Evolutionary conservation across 2,329 filamentous ascomycete species (phyloP).

Genomic region (Colletotrichum ledebouriae): DNA sequence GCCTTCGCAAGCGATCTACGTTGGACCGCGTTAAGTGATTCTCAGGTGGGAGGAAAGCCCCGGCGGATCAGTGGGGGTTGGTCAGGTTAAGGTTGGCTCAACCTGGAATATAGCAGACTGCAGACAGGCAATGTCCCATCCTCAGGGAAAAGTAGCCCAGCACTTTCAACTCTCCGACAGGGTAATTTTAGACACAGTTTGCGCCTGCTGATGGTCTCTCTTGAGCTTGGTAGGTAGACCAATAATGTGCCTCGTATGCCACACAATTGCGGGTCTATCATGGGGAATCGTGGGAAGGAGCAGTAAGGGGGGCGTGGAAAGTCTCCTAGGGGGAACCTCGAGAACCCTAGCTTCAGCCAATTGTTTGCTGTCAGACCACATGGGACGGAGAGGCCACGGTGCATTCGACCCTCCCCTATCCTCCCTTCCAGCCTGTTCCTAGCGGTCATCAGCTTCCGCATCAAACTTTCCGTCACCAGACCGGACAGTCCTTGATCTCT

Average conservation of each 20-base stretch:
- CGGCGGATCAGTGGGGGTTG: slow-evolving; percentile 26
- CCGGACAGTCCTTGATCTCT: slow-evolving; percentile 19
- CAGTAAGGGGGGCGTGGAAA: slow-evolving; percentile 20
- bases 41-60: slow-evolving; percentile 5
- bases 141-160: too few relatives aligned
- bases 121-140: too few relatives aligned
- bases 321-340: slow-evolving; percentile 17
- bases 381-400: slow-evolving; percentile 54
- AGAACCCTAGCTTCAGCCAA: slow-evolving; percentile 39
- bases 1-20: slow-evolving; percentile 7
- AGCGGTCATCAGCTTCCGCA: slow-evolving; percentile 42
- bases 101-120: too few relatives aligned
- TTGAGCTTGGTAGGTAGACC: not conserved
- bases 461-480: slow-evolving; percentile 39
- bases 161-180: not conserved
- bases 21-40: slow-evolving; percentile 30
- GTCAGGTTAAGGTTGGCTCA: not conserved
- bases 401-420: slow-evolving; percentile 48
- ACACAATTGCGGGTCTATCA: slow-evolving; percentile 6
- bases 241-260: not conserved
- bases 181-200: slow-evolving; percentile 7
- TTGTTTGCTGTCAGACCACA: slow-evolving; percentile 39
- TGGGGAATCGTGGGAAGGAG: slow-evolving; percentile 29
- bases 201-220: slow-evolving; percentile 2
- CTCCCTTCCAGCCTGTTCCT: slow-evolving; percentile 42